These are phyloP conservation scores for Entomortierella chlamydospora DNA, from an alignment of 192 early-diverging fungal species.

Conservation along the genomic window DNA sequence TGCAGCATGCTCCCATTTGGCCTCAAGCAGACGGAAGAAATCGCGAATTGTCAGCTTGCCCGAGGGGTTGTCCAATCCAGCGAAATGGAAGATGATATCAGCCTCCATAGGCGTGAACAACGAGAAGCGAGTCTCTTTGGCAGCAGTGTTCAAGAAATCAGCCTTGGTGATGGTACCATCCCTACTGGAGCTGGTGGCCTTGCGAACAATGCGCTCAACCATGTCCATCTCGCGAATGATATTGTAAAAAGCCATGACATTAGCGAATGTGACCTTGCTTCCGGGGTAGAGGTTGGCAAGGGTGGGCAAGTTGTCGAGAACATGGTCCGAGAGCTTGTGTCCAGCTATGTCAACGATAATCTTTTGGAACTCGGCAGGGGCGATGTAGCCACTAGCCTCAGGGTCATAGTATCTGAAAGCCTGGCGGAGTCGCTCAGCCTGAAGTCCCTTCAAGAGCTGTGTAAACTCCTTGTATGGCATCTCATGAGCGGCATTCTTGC, in stretches of 20 bases:
- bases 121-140: conserved; percentile 67
- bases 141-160: conserved; percentile 70
- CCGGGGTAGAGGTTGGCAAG: conserved; percentile 69
- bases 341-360: conserved; percentile 72
- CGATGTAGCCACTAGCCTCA: conserved; percentile 70
- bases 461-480: conserved; percentile 77
- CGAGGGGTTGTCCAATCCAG: conserved; percentile 61
- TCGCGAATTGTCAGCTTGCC: conserved; percentile 61
- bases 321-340: conserved; percentile 73
- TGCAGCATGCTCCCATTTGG: conserved; percentile 61
- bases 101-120: conserved; percentile 80
- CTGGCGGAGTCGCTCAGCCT: conserved; percentile 75
- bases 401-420: conserved; percentile 79
- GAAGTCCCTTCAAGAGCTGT: conserved; percentile 76
- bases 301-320: conserved; percentile 73
- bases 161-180: conserved; percentile 70
- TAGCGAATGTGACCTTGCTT: conserved; percentile 72
- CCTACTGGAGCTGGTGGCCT: conserved; percentile 58
- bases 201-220: conserved; percentile 71
- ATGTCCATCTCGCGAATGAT: conserved; percentile 74
- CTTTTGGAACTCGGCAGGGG: conserved; percentile 66
- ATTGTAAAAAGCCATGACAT: conserved; percentile 72
- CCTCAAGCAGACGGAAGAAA: conserved; percentile 65
- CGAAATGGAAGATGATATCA: conserved; percentile 78
- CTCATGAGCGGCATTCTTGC: conserved; percentile 64